phyloP scores from a whole-genome alignment of 2,329 filamentous ascomycete genomes.

The Colletotrichum costaricense region DNA sequence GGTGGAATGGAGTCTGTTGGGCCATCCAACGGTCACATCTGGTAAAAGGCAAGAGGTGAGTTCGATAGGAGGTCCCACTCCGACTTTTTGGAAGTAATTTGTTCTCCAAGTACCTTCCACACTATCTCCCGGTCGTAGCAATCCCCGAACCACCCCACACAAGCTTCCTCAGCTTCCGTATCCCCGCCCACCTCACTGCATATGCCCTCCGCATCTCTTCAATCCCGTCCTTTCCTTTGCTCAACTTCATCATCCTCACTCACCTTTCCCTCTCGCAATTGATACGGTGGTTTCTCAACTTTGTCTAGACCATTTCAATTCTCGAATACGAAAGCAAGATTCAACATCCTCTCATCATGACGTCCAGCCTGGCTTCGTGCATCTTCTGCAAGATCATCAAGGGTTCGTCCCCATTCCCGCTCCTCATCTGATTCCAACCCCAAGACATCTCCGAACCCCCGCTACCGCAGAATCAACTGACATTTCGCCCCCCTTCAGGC shows the following conservation, averaged over 20 bases:
- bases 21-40: constrained; percentile 71
- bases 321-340: neutral
- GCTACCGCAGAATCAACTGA: constrained; percentile 26
- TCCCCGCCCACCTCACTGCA: constrained; percentile 10
- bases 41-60: constrained; percentile 78
- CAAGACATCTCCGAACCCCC: constrained; percentile 20
- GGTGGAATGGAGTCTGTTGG: constrained; percentile 52
- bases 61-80: constrained; percentile 73
- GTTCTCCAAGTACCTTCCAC: constrained; percentile 32
- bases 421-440: neutral
- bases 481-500: constrained; percentile 61
- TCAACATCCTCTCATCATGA: constrained; percentile 37
- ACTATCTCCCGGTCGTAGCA: too few relatives aligned
- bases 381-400: constrained; percentile 99
- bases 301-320: too few relatives aligned
- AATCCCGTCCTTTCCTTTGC: neutral
- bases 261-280: neutral
- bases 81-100: constrained; percentile 39
- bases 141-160: neutral
- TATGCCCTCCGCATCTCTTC: neutral
- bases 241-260: neutral
- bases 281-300: neutral
- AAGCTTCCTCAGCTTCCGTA: constrained; percentile 1
- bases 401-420: constrained; percentile 60
- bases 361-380: constrained; percentile 72